Conservation (phyloP, 1,139 yeast species). For the Magnusiomyces tetraspermus region DNA sequence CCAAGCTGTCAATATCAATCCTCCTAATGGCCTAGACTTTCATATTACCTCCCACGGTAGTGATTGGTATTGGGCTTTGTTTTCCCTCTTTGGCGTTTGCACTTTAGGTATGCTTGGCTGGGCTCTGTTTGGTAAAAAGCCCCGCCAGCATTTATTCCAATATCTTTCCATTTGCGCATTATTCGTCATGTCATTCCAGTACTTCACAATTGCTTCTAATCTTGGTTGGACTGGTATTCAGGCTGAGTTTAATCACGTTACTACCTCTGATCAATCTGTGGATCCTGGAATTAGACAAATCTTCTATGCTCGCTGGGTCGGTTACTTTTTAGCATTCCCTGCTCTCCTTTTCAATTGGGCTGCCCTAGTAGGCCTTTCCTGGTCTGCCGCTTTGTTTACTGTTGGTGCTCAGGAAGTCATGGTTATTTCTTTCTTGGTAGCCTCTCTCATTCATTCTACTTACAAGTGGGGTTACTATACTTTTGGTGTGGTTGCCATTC, state of each 20-base stretch:
- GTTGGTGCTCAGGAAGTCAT: conserved; percentile 41
- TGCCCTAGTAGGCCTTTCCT: conserved; percentile 37
- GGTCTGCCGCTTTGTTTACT: conserved; percentile 35
- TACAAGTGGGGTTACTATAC: conserved; percentile 62
- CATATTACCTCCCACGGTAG: conserved; percentile 53
- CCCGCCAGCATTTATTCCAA: conserved; percentile 38
- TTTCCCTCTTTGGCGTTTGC: conserved; percentile 41
- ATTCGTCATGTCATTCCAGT: conserved; percentile 42
- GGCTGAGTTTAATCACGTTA: conserved; percentile 49
- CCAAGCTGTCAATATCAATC: conserved; percentile 44
- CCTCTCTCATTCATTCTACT: conserved; percentile 44
- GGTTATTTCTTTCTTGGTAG: conserved; percentile 48
- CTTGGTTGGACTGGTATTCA: conserved; percentile 52
- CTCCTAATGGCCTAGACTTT: conserved; percentile 38
- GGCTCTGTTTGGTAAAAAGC: conserved; percentile 31
- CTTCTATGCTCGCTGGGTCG: conserved; percentile 56
- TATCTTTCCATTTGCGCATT: conserved; percentile 41
- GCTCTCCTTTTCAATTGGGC: conserved; percentile 42
- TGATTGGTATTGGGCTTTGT: conserved; percentile 64
- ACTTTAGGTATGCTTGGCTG: conserved; percentile 39
- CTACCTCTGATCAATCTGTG: conserved; percentile 27
- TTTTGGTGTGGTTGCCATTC: conserved; percentile 30
- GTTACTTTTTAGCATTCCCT: conserved; percentile 60
- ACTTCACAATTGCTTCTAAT: conserved; percentile 58
- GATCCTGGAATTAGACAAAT: conserved; percentile 47